Evolutionary conservation across 768 basidiomycete species (phyloP), one percentile per base, ranked within the genome.

Genomic region (Suillus alpinus): DNA sequence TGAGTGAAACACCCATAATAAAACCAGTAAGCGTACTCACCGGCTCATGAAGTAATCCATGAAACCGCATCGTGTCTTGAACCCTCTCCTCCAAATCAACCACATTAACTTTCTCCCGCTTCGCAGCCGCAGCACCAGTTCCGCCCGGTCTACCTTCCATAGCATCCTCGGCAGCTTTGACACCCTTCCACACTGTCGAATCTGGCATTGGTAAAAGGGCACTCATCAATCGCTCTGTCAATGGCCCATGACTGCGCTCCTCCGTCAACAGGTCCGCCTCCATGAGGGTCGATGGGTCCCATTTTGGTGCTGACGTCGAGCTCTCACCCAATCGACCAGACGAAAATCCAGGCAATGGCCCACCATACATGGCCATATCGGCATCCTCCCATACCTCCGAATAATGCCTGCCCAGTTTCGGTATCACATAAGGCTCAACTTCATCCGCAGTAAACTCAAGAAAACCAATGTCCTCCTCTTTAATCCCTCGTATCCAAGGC

Each of bases 381-480:
- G 93, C 87, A 67, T 97, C 94, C 63, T 95, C 95, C 95, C 96
- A 99, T 0, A 88, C 80, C 57, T 96, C 92, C 37, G 86, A 77
- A 68, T 98, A 99, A 75, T 96, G 95, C 65, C 23, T 84, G 26
- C 88, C 96, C 0, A 97, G 82, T 59, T 89, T 85, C 32, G 96
- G 96, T 75, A 95, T 85, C 37, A 93, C 75, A 68, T 85, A 97
- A 0, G 93, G 89, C 60, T 94, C 92, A 9, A 92, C 80, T 63
- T 97, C 95, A 68, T 98, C 95, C n/a, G 84, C 91, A 12, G 88
- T 88, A 68, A 91, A 91, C 62, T 93, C 91, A 57, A 99, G 81
- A 74, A 94, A 95, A 3, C 96, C 96, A 32, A 98, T 77, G 69
- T 99, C 97, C 73, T 98, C 97, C 75, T 98, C 97, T 63, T 89